phyloP scores from a whole-genome alignment of 371 early-diverging fungal species.

The Blakeslea trispora region DNA sequence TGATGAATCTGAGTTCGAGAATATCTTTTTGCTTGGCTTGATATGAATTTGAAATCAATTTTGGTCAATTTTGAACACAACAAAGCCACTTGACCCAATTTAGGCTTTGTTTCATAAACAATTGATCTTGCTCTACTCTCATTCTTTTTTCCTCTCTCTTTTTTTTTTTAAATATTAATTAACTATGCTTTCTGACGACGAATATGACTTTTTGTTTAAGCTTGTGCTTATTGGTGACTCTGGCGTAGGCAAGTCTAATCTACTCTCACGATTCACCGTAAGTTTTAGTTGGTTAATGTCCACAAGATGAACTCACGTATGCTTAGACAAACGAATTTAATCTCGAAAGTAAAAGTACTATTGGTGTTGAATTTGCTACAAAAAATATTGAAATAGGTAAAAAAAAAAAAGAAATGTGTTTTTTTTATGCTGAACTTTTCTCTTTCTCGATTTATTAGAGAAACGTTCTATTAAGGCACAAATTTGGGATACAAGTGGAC shows the following conservation, averaged over 20 bases:
- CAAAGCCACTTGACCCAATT: conserved; percentile 21
- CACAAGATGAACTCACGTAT: conserved; percentile 1
- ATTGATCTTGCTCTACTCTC: background rate
- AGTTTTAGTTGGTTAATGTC: background rate
- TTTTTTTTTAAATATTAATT: conserved; percentile 4
- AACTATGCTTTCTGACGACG: conserved; percentile 35
- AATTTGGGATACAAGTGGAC: conserved; percentile 92
- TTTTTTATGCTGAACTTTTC: background rate
- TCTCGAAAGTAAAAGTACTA: conserved; percentile 98
- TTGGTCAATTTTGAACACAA: conserved; percentile 23
- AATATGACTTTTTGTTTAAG: conserved; percentile 56
- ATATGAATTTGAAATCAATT: conserved; percentile 1
- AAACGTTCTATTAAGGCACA: conserved; percentile 73
- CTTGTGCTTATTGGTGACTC: conserved; percentile 52
- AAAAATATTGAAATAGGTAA: conserved; percentile 64
- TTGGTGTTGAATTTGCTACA: conserved; percentile 73
- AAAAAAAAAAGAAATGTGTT: no score
- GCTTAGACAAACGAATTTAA: conserved; percentile 90
- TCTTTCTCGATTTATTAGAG: background rate
- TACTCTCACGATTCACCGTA: conserved; percentile 48
- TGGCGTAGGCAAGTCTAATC: conserved; percentile 52
- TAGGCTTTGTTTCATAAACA: conserved; percentile 6
- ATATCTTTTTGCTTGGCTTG: no score
- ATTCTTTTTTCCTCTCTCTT: conserved; percentile 6
- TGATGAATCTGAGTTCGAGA: no score